Evolutionary conservation across 257 asterid species (phyloP).

Genomic region (Avicennia marina): DNA sequence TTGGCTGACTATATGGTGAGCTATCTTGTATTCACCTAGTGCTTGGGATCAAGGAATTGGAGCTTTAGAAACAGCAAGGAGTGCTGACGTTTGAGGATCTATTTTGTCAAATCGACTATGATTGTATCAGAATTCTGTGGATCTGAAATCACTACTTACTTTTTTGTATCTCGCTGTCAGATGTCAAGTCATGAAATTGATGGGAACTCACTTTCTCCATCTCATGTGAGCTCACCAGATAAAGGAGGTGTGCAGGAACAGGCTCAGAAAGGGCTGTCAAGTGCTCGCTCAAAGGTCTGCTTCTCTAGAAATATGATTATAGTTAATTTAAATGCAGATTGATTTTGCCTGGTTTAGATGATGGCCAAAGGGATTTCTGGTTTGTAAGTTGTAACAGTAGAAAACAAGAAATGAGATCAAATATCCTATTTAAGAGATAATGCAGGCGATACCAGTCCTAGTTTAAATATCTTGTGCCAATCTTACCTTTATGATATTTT

Average conservation of each 20-base stretch:
- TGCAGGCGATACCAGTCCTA: not conserved
- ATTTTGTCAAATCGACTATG: not conserved
- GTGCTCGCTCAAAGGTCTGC: constrained; percentile 36
- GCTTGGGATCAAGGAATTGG: not conserved
- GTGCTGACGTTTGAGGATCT: not conserved
- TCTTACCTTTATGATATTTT: too few relatives aligned
- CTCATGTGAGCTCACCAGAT: constrained; percentile 30
- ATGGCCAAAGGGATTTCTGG: not conserved
- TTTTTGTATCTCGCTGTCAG: constrained; percentile 2
- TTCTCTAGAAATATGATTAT: not conserved
- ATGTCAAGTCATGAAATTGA: constrained; percentile 36
- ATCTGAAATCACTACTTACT: not conserved
- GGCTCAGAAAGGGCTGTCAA: constrained; percentile 26
- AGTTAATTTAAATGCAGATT: not conserved
- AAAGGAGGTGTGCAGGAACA: constrained; percentile 24
- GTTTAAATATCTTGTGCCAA: too few relatives aligned
- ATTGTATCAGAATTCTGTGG: not conserved
- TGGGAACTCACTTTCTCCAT: constrained; percentile 30
- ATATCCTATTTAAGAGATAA: not conserved
- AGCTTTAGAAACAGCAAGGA: not conserved
- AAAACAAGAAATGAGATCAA: not conserved
- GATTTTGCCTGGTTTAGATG: not conserved
- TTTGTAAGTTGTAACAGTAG: not conserved
- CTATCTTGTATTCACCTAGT: not conserved
- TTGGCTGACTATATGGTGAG: too few relatives aligned